Conservation (phyloP, 345 rosid species). For the Erodium maritimum region DNA sequence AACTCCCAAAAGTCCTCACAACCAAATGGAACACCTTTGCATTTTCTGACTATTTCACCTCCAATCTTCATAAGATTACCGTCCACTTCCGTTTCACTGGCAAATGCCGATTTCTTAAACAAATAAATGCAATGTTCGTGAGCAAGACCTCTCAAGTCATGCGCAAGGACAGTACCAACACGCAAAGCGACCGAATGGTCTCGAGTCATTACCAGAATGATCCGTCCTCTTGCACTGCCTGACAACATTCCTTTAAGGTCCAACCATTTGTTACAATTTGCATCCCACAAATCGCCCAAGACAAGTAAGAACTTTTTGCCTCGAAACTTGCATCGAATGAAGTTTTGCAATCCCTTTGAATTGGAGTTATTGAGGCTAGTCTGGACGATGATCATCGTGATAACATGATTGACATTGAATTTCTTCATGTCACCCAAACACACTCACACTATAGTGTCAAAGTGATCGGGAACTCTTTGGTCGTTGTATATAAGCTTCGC, state of each 20-base stretch:
- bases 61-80: slow-evolving; percentile 9
- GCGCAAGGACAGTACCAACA: background rate
- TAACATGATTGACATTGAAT: background rate
- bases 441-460: slow-evolving; percentile 11
- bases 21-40: slow-evolving; percentile 21
- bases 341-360: too few relatives aligned
- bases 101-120: too few relatives aligned
- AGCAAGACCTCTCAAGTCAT: too few relatives aligned
- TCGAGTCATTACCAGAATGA: background rate
- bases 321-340: background rate
- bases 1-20: slow-evolving; percentile 13
- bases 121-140: too few relatives aligned
- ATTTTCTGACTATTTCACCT: slow-evolving; percentile 9
- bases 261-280: background rate
- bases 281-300: background rate
- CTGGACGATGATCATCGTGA: too few relatives aligned
- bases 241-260: background rate
- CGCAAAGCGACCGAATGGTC: background rate
- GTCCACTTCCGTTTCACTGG: too few relatives aligned
- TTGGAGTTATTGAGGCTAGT: too few relatives aligned
- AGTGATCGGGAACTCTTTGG: slow-evolving; percentile 2
- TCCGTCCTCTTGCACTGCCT: background rate
- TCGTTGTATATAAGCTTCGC: slow-evolving; percentile 15
- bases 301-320: background rate
- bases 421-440: background rate